Base-by-base conservation (phyloP, 2,329 filamentous ascomycete genomes). In the Pezicula carpinea region DNA sequence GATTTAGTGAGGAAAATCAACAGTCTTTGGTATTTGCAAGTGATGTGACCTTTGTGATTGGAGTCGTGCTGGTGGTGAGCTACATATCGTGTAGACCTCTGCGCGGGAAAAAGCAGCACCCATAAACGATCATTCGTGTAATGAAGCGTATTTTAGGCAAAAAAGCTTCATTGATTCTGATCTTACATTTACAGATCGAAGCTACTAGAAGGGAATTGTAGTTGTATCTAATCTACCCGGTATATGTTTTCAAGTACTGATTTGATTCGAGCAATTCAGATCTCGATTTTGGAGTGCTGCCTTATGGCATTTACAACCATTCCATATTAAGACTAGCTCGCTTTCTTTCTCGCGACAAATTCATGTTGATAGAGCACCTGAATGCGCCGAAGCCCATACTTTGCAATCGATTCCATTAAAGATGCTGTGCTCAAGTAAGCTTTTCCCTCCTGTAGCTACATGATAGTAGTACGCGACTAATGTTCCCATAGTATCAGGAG, bases 401-500 rank as follows among this genome's bases (percentile, higher is more conserved):
- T 46, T 39, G 23, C 52, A 49, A 39, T 41, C 50, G 53, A 54
- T 50, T 43, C 46, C 41, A 57, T 53, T 53, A 59, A 77, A 75
- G 42, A 87, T 83, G 66, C 74, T 85, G 53, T 82, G 76, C 55
- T 82, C 82, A 66, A 86, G 78, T 82, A 77, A 77, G 70, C 80
- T 13, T 22, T 17, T 46, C 34, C 26, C 18, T 31, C 17, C 22
- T 21, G 17, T 21, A 29, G 26, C 14, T 38, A 5, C 15, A 15
- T 44, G 14, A 14, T 41, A 13, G 14, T 7, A 19, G n/a, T 23
- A 50, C 69, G 34, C 66, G 39, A 54, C 52, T 57, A 38, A 54
- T 44, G 32, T 35, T 40, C 18, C 26, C 29, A 36, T 38, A 95
- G 92, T 99, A 69, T 99, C 93, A 53, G 93, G 93, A 72, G 92